Percentiles rank a stretch among this genome's conserved stretches.
These are phyloP conservation scores for Dimargaris xerosporica DNA, from an alignment of 192 early-diverging fungal species.

Conservation along the genomic window DNA sequence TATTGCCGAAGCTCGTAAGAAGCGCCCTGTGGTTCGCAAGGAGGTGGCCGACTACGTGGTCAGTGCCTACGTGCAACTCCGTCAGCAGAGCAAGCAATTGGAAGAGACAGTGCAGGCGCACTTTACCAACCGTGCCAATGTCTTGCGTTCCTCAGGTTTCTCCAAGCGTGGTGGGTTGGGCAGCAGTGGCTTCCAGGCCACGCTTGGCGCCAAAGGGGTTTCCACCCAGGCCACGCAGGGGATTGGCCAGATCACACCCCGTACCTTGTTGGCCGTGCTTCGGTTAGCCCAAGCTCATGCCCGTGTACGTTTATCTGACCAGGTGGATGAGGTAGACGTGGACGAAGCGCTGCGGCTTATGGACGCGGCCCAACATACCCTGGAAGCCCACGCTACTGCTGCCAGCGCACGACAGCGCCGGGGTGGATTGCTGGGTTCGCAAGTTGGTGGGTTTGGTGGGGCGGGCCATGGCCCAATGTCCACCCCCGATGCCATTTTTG, in stretches of 20 bases:
- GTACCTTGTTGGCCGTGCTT: constrained; percentile 77
- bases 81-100: constrained; percentile 43
- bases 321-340: constrained; percentile 57
- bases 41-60: constrained; percentile 76
- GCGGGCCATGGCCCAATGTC: constrained; percentile 23
- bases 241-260: constrained; percentile 29
- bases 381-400: constrained; percentile 40
- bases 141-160: constrained; percentile 2
- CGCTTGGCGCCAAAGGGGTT: constrained; percentile 14
- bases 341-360: constrained; percentile 78
- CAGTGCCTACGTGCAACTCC: constrained; percentile 65
- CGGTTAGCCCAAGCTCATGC: constrained; percentile 73
- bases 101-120: constrained; percentile 27
- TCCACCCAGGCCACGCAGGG: constrained; percentile 12
- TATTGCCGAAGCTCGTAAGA: constrained; percentile 63
- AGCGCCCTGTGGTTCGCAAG: constrained; percentile 52
- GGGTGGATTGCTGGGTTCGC: constrained; percentile 8
- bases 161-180: constrained; percentile 12
- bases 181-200: constrained; percentile 4
- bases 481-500: constrained; percentile 49
- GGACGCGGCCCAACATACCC: constrained; percentile 78
- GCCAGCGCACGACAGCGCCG: neutral
- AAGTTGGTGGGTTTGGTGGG: constrained; percentile 19
- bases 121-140: constrained; percentile 9
- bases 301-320: constrained; percentile 52